Base-by-base conservation (phyloP, 2,329 filamentous ascomycete species). In the Fusarium sp. region DNA sequence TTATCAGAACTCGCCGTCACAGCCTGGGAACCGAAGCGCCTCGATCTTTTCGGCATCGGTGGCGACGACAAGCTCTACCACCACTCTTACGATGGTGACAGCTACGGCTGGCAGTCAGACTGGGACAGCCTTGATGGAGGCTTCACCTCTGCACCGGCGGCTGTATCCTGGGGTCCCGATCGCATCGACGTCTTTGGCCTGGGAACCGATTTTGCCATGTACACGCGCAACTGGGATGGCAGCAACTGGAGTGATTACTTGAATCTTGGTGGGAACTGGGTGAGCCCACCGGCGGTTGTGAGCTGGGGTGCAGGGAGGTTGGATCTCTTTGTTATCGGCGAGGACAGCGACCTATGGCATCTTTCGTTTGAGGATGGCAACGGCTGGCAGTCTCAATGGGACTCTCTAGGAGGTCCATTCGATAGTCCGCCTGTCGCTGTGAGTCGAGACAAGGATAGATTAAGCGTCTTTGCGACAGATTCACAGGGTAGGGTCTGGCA, bases 311-410 rank as follows among this genome's bases (percentile, higher is more conserved):
- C 60, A 10, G 75, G 79, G 54, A 73, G 79, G 47, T 72, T 79
- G 34, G 77, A 80, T 34, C 66, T 82, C 13, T 81, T 80, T 54
- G 80, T 77, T 6, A 70, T 79, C 13, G 77, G 78, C 8, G 82
- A 38, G 70, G 77, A 45, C 70, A 78, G 64, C 78, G 78, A 71
- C 76, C 76, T 76, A 70, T 79, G 60, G 14, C 76, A 78, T 63
- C 73, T 78, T 16, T 45, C 58, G 9, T 74, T 78, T 16, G 75
- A 70, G 59, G 74, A 77, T 45, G 74, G 74, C 14, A 74, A 76
- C 31, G 71, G 65, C 14, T 82, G 79, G 80, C 40, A 45, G 35
- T 22, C 35, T 6, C 50, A 29, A 13, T 67, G 59, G 65, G 31
- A 40, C 5, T 47, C 20, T 10, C 50, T 66, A 0, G 63, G 61